Base-by-base conservation (phyloP, 1,284 basidiomycete genomes). In the Sparassis latifolia region DNA sequence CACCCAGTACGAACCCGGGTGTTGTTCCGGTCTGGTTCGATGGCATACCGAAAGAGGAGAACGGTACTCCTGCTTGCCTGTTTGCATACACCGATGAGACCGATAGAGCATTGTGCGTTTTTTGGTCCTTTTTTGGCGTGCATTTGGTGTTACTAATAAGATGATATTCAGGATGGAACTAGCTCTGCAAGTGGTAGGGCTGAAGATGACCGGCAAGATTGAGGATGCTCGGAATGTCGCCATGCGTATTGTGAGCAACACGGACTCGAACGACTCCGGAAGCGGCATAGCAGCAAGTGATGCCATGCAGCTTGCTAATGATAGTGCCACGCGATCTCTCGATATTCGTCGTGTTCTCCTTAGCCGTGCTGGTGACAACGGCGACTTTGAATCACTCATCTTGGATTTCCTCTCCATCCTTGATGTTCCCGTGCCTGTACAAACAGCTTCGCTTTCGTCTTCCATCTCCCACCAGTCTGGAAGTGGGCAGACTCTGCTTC, bases 181-280 rank as follows among this genome's bases (percentile, higher is more conserved):
- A 50, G 94, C 94, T 45, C 73, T 97, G 5, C 92, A 96, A 64
- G 92, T 97, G 6, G 92, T 97, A 30, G 94, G 94, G 2, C 72
- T 97, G 55, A 94, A 96, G 73, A 95, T 97, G 91, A 97, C 92
- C 0, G 94, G 94, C 38, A 90, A 92, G 63, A 86, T 96, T 48
- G 91, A 96, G 60, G 90, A 94, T 52, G 91, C 93, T 3, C 86
- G 90, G 66, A 90, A 93, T 56, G 88, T 96, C 41, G 94, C 94
- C 27, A 83, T 89, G 79, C 79, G 87, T 42, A 91, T 90, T 55
- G 85, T 91, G 40, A 81, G 84, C 37, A 82, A 75, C 50, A 71
- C 80, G 12, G 78, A 76, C 37, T 65, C 68, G 33, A 79, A 83
- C 51, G 69, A 70, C 49, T 67, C 67, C 5, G 69, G 53, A 58